These are phyloP conservation scores for Mycena rebaudengoi DNA, from an alignment of 768 basidiomycete genomes.

Conservation along the genomic window DNA sequence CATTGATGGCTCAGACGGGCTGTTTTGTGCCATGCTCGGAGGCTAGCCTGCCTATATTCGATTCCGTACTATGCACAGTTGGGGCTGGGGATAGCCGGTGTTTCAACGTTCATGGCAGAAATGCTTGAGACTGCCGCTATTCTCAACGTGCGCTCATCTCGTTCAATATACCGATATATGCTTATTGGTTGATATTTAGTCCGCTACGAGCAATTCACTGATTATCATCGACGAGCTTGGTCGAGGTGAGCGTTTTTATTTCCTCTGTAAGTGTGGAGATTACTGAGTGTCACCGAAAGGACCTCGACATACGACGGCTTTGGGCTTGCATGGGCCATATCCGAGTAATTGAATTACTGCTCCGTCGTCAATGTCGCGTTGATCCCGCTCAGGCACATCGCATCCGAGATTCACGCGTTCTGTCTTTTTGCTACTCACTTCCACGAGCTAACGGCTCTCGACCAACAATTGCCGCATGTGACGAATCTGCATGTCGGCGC, in stretches of 20 bases:
- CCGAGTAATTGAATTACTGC: constrained; percentile 72
- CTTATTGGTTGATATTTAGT: constrained; percentile 51
- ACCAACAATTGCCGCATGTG: constrained; percentile 86
- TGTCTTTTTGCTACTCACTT: constrained; percentile 98
- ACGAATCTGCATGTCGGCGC: constrained; percentile 97
- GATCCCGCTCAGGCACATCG: constrained; percentile 75
- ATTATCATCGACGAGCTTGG: constrained; percentile 99
- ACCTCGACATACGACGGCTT: constrained; percentile 98
- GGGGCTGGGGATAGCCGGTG: constrained; percentile 98
- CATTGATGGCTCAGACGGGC: constrained; percentile 94
- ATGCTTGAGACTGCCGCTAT: constrained; percentile 99
- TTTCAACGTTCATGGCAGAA: constrained; percentile 99
- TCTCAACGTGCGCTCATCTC: constrained; percentile 76
- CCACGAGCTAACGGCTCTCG: constrained; percentile 93
- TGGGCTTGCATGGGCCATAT: constrained; percentile 98
- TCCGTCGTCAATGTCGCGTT: not conserved
- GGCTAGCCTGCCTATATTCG: constrained; percentile 91
- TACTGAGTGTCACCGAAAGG: constrained; percentile 50
- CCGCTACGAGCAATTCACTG: constrained; percentile 90
- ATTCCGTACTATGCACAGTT: constrained; percentile 94
- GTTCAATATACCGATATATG: not conserved
- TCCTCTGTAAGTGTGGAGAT: not conserved
- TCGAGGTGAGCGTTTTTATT: constrained; percentile 59
- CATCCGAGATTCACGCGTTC: constrained; percentile 90
- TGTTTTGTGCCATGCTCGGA: constrained; percentile 94